Conservation (phyloP, 2,329 filamentous ascomycete species). For the Stagonosporopsis chrysanthemi region DNA sequence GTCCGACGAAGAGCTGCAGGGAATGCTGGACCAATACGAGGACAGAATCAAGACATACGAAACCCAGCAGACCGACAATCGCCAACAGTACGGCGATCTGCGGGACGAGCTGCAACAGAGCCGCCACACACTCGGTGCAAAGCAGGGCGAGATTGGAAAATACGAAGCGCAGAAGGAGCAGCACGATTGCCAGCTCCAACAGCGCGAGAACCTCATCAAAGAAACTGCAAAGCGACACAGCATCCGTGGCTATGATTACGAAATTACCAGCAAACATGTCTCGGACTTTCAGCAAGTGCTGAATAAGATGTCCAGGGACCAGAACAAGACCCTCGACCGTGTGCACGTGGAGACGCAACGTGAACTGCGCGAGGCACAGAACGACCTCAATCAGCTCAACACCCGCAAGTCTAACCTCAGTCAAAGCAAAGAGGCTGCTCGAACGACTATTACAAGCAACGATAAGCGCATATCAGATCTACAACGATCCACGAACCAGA, state of each 20-base stretch:
- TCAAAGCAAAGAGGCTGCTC: constrained; percentile 77
- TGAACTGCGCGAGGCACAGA: constrained; percentile 78
- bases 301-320: constrained; percentile 76
- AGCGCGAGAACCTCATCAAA: constrained; percentile 76
- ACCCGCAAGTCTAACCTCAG: constrained; percentile 74
- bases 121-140: constrained; percentile 53
- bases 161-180: constrained; percentile 86
- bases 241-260: constrained; percentile 84
- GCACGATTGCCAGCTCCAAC: constrained; percentile 79
- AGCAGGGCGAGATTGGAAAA: constrained; percentile 72
- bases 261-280: constrained; percentile 76
- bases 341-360: constrained; percentile 74
- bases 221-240: constrained; percentile 78
- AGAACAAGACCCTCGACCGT: constrained; percentile 78
- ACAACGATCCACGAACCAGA: constrained; percentile 73
- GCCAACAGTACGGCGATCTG: constrained; percentile 71
- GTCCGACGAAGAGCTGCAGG: constrained; percentile 76
- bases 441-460: constrained; percentile 74
- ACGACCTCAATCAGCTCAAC: constrained; percentile 74
- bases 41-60: constrained; percentile 72
- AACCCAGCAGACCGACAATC: constrained; percentile 68
- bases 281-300: constrained; percentile 80
- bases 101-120: constrained; percentile 57
- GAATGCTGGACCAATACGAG: constrained; percentile 78
- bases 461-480: constrained; percentile 72